Conservation (phyloP, 805 yeast species). For the Groenewaldozyma tartarivorans region DNA sequence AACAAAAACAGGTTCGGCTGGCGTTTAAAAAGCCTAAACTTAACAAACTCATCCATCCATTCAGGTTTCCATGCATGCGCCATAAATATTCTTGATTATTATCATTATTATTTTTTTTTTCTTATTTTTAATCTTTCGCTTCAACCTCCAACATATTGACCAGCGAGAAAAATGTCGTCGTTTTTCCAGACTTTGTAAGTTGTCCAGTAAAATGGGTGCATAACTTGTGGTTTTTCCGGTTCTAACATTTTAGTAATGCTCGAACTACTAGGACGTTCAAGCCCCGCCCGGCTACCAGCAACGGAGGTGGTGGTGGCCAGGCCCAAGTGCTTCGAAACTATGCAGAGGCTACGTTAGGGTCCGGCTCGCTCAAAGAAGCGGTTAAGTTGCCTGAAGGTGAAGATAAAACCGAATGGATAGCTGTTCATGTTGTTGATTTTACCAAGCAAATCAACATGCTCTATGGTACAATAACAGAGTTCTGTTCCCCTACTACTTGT, state of each 20-base stretch:
- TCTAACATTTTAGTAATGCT: conserved; percentile 13
- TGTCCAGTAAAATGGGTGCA: not conserved
- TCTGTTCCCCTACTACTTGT: conserved; percentile 90
- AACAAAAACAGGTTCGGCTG: too few relatives aligned
- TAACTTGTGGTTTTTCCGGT: not conserved
- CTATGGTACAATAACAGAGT: conserved; percentile 90
- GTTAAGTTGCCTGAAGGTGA: conserved; percentile 91
- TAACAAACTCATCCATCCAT: too few relatives aligned
- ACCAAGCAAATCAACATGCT: conserved; percentile 94
- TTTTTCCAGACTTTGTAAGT: conserved; percentile 16
- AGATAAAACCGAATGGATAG: conserved; percentile 87
- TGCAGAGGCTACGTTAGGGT: conserved; percentile 92
- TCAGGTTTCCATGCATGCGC: too few relatives aligned
- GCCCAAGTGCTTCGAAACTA: conserved; percentile 53
- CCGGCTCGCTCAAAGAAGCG: conserved; percentile 84
- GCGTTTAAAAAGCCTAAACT: too few relatives aligned
- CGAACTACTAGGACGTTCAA: conserved; percentile 29
- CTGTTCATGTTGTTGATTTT: conserved; percentile 95
- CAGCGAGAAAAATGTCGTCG: conserved; percentile 9
- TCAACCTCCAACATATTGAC: too few relatives aligned
- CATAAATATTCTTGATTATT: not conserved
- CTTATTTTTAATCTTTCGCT: not conserved
- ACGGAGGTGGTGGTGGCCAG: conserved; percentile 22
- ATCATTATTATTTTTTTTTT: not conserved
- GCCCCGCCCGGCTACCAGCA: conserved; percentile 16